Base-by-base conservation (phyloP, 2,329 filamentous ascomycete species). In the Exophiala bonariae region DNA sequence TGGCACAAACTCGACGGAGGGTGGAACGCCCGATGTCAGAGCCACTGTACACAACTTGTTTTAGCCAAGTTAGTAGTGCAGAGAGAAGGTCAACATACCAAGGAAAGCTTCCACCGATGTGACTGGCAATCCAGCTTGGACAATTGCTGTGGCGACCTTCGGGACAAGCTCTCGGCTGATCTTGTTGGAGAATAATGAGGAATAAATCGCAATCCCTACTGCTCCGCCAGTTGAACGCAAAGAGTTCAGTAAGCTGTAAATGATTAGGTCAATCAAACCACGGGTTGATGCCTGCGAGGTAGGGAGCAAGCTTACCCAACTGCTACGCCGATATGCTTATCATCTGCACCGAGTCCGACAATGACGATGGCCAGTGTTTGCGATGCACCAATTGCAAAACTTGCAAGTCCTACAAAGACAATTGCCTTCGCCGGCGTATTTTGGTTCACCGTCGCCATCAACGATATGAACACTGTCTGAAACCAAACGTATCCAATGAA, bases 241-340 rank as follows among this genome's bases (percentile, higher is more conserved):
- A n/a, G 36, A 34, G 17, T 18, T 22, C 28, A 36, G 18, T 16
- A 47, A 31, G 13, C 44, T 47, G 31, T 20, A 37, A 3, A 22
- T n/a, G 31, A 41, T 28, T 16, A 39, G n/a, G 13, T 14, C 16
- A n/a, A 4, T 18, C 16, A 20, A 11, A n/a, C n/a, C 13, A 11
- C 28, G 18, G 6, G 19, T 35, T 11, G 16, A 17, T 11, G n/a
- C n/a, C n/a, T n/a, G n/a, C n/a, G n/a, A n/a, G n/a, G n/a, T n/a
- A n/a, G n/a, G n/a, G n/a, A 26, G 3, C 14, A 6, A 19, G 4
- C 17, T 10, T 8, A 47, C 44, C 44, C 44, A 6, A 32, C 34
- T 7, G 44, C 36, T 9, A 47, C 26, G 11, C 44, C 44, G 20
- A 47, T 47, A 14, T 47, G 18, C 16, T 35, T 13, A 26, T 47